A percentile compares a stretch with the other conserved stretches of the same genome.
These are phyloP conservation scores for Aspergillus ellipticus DNA, from an alignment of 495 filamentous ascomycete species.

Conservation along the genomic window DNA sequence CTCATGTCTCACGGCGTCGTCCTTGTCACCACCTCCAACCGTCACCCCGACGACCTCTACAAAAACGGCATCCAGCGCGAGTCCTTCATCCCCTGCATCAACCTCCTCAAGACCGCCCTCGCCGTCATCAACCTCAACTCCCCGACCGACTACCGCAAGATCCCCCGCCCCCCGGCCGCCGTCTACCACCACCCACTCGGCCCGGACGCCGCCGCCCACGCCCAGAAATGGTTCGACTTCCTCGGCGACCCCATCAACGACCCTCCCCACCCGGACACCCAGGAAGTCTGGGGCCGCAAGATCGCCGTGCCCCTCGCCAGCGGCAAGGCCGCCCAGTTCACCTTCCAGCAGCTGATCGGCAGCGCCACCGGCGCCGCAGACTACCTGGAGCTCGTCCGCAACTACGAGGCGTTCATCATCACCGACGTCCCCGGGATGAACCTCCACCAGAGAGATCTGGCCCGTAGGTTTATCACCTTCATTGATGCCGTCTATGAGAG, in stretches of 20 bases:
- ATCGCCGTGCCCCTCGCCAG: constrained; percentile 84
- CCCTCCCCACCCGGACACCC: constrained; percentile 69
- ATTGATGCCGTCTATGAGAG: constrained; percentile 92
- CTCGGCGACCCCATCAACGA: constrained; percentile 77
- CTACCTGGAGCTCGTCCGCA: constrained; percentile 87
- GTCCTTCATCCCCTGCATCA: constrained; percentile 93
- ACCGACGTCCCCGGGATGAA: constrained; percentile 93
- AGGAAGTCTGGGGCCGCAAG: constrained; percentile 91
- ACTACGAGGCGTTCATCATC: constrained; percentile 88
- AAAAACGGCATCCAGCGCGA: constrained; percentile 96
- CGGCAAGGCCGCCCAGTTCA: constrained; percentile 83
- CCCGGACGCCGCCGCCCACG: constrained; percentile 70
- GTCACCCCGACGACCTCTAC: constrained; percentile 93
- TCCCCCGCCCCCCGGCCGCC: constrained; percentile 86
- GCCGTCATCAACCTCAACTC: constrained; percentile 93
- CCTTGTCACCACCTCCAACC: constrained; percentile 93
- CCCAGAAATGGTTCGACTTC: constrained; percentile 91
- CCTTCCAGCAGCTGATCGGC: constrained; percentile 85
- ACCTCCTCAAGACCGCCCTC: constrained; percentile 76
- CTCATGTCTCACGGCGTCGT: constrained; percentile 97
- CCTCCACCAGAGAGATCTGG: constrained; percentile 77
- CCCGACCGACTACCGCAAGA: constrained; percentile 93
- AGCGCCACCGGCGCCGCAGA: constrained; percentile 86
- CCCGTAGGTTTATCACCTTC: constrained; percentile 92
- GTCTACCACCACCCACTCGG: constrained; percentile 90